Conservation (phyloP, 345 rosid genomes). For the Arabidopsis arenosa region DNA sequence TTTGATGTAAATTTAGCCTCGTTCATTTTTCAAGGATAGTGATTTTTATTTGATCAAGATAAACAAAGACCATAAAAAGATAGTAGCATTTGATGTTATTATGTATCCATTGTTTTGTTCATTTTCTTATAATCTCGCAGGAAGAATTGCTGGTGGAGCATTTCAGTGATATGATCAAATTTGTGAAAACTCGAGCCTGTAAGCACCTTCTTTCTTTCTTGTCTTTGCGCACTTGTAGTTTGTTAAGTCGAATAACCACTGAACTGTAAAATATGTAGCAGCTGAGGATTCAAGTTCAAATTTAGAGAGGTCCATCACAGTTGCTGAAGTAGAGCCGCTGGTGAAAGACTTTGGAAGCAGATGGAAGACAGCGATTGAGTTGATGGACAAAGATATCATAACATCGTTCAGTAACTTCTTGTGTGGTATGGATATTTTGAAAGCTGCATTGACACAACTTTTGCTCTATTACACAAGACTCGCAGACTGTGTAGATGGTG, state of each 20-base stretch:
- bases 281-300: conserved; percentile 79
- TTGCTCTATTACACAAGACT: conserved; percentile 87
- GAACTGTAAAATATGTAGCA: conserved; percentile 25
- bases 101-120: background rate
- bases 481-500: conserved; percentile 78
- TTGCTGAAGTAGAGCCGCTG: conserved; percentile 77
- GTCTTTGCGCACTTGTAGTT: background rate
- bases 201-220: conserved; percentile 47
- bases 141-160: conserved; percentile 90
- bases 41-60: too few species aligned
- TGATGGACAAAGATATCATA: conserved; percentile 93
- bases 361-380: conserved; percentile 91
- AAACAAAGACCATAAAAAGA: background rate
- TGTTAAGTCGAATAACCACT: conserved; percentile 1
- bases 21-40: too few species aligned
- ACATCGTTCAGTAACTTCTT: conserved; percentile 92
- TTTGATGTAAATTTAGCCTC: too few species aligned
- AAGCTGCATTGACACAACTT: conserved; percentile 88
- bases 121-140: conserved; percentile 48
- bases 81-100: background rate
- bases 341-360: conserved; percentile 86
- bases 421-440: conserved; percentile 93
- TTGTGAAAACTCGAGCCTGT: conserved; percentile 85
- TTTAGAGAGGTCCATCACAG: conserved; percentile 65
- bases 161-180: conserved; percentile 84